Base-by-base conservation (phyloP, 305 asterid genomes). In the Rubia balearica region DNA sequence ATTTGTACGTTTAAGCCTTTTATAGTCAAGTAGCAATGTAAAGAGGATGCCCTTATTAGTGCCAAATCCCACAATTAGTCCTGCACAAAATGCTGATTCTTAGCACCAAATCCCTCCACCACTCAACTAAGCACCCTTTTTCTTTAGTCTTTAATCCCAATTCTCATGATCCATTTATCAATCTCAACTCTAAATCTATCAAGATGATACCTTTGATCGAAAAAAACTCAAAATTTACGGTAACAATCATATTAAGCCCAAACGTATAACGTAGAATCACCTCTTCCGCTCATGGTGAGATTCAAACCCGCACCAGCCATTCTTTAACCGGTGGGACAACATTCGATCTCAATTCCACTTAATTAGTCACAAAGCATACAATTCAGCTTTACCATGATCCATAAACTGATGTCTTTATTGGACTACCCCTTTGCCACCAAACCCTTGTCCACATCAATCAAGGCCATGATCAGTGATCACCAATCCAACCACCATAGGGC, bases 61-160 rank as follows among this genome's bases (percentile, higher is more conserved):
- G 41, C 41, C 74, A 70, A 76, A 80, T 43, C 68, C 41, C 62
- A 65, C 73, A 45, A 67, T 82, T 82, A 73, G 71, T 68, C 74
- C 63, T 43, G 61, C 43, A 73, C 13, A 61, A 73, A 73, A 67
- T 75, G 76, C 70, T 70, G 41, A 76, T 74, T 78, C 80, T 68
- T 0, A 41, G 82, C 80, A 78, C 85, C 78, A 77, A 80, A 75
- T 79, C 78, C 76, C 75, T 78, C 61, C 71, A 43, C 80, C 85
- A 76, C 79, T 27, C 72, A 61, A 43, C 11, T 14, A 69, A 42
- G 57, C 22, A 12, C 42, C 57, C 33, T 30, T 30, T 30, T 30
- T 30, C 33, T 30, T 30, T 30, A 30, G 33, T 30, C 33, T 30
- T 30, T 3, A 30, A 30, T 30, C 33, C 24, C 65, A 19, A 69